Percentiles rank a stretch among this genome's conserved stretches.
phyloP scores from a whole-genome alignment of 129 eudicot species.

The Chrysanthemum seticuspe region DNA sequence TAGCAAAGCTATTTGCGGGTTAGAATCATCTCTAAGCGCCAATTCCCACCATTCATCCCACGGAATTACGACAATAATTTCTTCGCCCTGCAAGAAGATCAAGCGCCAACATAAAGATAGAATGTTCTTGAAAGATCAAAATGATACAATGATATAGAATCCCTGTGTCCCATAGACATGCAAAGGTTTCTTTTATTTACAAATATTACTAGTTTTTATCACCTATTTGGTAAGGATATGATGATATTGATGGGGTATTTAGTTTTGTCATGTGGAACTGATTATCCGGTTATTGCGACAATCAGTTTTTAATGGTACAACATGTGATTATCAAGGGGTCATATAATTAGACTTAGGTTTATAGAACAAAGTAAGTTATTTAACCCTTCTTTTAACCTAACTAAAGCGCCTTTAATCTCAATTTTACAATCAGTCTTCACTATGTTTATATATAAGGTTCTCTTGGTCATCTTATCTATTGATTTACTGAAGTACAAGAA shows the following conservation, averaged over 20 bases:
- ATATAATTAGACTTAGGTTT: not conserved
- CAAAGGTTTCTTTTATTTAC: too few species aligned
- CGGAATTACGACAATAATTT: conserved; percentile 82
- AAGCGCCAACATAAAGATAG: conserved; percentile 9
- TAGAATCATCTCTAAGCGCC: conserved; percentile 87
- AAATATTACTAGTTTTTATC: too few species aligned
- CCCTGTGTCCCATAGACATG: too few species aligned
- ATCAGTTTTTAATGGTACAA: not conserved
- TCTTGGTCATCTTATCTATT: not conserved
- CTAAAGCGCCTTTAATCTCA: not conserved
- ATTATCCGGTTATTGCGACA: not conserved
- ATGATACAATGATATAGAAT: not conserved
- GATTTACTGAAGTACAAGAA: too few species aligned
- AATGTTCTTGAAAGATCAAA: not conserved
- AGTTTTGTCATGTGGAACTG: not conserved
- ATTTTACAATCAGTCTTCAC: not conserved
- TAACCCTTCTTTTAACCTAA: not conserved
- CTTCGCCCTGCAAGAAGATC: conserved; percentile 73
- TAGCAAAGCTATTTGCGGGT: conserved; percentile 90
- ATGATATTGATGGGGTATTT: too few species aligned
- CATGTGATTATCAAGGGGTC: not conserved
- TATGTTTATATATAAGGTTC: not conserved
- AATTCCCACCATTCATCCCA: conserved; percentile 99
- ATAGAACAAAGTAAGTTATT: not conserved
- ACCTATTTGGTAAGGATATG: too few species aligned